Evolutionary conservation across 1,139 yeast species (phyloP), one percentile per base, ranked within the genome.

Genomic region (Debaryomycetaceae sp.): DNA sequence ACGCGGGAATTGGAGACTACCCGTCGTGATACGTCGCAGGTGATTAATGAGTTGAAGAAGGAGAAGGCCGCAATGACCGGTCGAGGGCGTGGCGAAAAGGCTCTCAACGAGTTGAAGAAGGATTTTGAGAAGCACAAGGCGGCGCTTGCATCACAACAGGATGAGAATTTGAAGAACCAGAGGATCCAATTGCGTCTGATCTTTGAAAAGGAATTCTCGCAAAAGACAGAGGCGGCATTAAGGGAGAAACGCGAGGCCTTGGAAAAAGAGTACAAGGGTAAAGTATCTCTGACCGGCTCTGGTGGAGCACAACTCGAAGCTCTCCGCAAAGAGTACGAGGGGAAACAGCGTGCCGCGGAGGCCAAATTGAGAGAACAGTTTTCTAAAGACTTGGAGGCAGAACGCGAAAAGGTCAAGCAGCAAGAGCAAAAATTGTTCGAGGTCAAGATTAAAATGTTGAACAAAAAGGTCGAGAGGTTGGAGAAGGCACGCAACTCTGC

Each of bases 341-440:
- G 42, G 29, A 38, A 45, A 23, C 44, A 41, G 29, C 51, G 48
- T 29, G 39, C 32, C 3, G 47, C 54, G 29, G 44, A 58, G 21
- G 45, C 39, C 10, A 31, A 37, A 6, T 43, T 64, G 31, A 52
- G 52, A 28, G 39, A 40, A 16, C 55, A 46, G 4, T 55, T 58
- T 30, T 48, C 48, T 16, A 34, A 41, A 18, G 53, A 51, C 31
- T 41, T 64, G 30, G 56, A 52, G 15, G 47, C 45, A 8, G 67
- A 58, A 28, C 51, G 53, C 38, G 45, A 39, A 12, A 49, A 47
- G 20, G 49, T 52, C 6, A 53, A 49, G 32, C 42, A 48, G 31
- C 55, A 54, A 30, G 54, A 58, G 18, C 64, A 60, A 31, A 64
- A 63, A 47, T 52, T 58, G 34, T 57, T 51, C 34, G 68, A 62